Evolutionary conservation across 371 early-diverging fungal species (phyloP).

Genomic region (Mortierella sp.): DNA sequence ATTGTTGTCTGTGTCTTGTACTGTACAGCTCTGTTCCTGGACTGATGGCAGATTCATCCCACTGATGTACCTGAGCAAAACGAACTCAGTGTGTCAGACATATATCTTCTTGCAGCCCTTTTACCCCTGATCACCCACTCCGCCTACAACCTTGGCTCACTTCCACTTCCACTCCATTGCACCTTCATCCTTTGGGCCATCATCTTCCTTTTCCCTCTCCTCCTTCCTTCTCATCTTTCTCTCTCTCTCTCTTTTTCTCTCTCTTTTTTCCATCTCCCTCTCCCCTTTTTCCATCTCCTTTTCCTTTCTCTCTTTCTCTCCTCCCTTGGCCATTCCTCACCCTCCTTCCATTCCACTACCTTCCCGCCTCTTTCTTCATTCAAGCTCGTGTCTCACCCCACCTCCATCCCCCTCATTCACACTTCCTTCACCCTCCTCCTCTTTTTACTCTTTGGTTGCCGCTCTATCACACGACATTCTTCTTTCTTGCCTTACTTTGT

Average conservation of each 20-base stretch:
- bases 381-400: background rate
- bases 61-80: background rate
- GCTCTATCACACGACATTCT: background rate
- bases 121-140: background rate
- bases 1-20: background rate
- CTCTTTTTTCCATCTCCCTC: slow-evolving; percentile 3
- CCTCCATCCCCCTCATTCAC: slow-evolving; percentile 3
- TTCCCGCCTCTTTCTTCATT: background rate
- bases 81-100: background rate
- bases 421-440: background rate
- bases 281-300: background rate
- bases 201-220: background rate
- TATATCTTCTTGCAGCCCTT: background rate
- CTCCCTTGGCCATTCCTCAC: background rate
- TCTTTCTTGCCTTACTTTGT: background rate
- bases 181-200: background rate
- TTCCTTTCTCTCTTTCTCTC: background rate
- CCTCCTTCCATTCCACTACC: background rate
- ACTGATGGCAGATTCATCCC: background rate
- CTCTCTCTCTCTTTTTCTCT: background rate
- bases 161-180: background rate
- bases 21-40: background rate
- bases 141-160: too few relatives aligned
- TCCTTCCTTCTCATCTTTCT: slow-evolving; percentile 5
- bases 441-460: background rate